Conservation (phyloP, 225 moss, liverwort and hornwort genomes). For the Pseudisothecium myosuroides region DNA sequence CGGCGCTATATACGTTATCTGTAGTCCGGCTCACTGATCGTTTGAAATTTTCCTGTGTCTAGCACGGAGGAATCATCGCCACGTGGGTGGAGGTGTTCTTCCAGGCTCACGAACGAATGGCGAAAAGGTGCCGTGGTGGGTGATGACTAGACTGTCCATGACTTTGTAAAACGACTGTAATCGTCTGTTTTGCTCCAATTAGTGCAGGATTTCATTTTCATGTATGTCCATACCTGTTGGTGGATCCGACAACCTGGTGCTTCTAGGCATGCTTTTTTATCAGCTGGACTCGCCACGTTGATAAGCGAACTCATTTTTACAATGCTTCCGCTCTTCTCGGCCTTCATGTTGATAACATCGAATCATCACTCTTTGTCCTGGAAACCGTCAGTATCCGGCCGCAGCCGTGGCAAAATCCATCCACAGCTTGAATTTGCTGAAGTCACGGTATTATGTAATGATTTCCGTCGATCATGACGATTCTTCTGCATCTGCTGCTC, state of each 20-base stretch:
- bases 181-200: neutral
- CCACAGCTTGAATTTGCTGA: neutral
- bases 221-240: slow-evolving; percentile 1
- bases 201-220: neutral
- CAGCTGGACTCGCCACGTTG: slow-evolving; percentile 5
- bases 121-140: neutral
- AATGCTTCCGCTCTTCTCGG: neutral
- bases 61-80: neutral
- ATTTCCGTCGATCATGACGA: neutral
- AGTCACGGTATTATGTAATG: neutral
- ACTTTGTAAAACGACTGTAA: neutral
- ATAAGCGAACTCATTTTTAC: neutral
- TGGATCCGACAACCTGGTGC: slow-evolving; percentile 3
- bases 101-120: neutral
- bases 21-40: neutral
- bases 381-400: neutral
- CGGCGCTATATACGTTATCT: no score
- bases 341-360: slow-evolving; percentile 15
- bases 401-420: neutral
- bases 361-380: slow-evolving; percentile 2
- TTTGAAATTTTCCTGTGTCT: neutral
- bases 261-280: neutral
- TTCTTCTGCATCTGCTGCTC: neutral
- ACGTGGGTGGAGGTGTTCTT: neutral
- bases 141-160: slow-evolving; percentile 5